phyloP scores from a whole-genome alignment of 2,329 filamentous ascomycete species.

The Colletotrichum trifolii region DNA sequence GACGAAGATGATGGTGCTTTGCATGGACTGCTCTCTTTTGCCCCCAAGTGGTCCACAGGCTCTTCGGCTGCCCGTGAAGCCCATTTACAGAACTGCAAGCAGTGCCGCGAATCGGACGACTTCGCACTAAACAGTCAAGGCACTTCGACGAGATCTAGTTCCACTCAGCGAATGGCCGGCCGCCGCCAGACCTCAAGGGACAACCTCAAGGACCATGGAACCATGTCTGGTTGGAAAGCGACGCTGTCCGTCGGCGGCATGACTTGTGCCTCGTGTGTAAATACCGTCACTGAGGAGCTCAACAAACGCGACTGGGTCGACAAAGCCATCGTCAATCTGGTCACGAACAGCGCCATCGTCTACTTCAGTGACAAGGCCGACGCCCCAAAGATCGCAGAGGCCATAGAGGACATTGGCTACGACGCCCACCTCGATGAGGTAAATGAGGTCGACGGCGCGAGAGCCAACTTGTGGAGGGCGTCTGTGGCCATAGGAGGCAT shows the following conservation, averaged over 20 bases:
- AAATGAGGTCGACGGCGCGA: conserved; percentile 54
- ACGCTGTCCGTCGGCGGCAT: conserved; percentile 75
- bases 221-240: conserved; percentile 54
- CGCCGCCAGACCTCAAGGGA: neutral
- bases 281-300: conserved; percentile 70
- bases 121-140: conserved; percentile 12
- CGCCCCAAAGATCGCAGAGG: conserved; percentile 51
- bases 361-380: conserved; percentile 57
- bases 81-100: conserved; percentile 57
- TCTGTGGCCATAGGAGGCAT: conserved; percentile 75
- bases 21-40: conserved; percentile 36
- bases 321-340: conserved; percentile 70
- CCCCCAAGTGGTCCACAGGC: conserved; percentile 23
- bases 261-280: conserved; percentile 78
- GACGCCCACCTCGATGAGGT: conserved; percentile 69
- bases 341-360: conserved; percentile 74
- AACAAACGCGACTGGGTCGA: conserved; percentile 68
- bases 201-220: conserved; percentile 14
- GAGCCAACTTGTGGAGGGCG: conserved; percentile 59
- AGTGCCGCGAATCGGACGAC: conserved; percentile 47
- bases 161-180: too few species aligned
- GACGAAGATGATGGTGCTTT: conserved; percentile 36
- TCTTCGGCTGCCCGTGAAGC: conserved; percentile 38
- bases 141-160: conserved; percentile 6
- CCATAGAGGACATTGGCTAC: conserved; percentile 73